Evolutionary conservation across 1,139 yeast genomes (phyloP).

Genomic region (Lodderomyces theae): DNA sequence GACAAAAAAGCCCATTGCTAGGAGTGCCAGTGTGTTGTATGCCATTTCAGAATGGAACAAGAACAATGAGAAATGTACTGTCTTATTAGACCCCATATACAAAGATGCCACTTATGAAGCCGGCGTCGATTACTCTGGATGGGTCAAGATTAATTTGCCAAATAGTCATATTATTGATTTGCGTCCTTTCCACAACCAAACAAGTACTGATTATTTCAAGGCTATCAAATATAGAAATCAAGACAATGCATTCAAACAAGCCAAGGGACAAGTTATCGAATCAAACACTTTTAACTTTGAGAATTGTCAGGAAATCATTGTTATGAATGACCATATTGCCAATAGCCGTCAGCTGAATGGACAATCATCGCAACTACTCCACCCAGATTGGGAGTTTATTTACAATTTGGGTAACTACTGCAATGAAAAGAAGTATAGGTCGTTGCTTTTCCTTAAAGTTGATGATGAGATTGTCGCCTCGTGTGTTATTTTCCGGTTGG

Average conservation of each 20-base stretch:
- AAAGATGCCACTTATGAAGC: slow-evolving; percentile 31
- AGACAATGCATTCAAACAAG: slow-evolving; percentile 29
- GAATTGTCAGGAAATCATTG: slow-evolving; percentile 29
- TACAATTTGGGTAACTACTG: slow-evolving; percentile 25
- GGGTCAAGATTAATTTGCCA: slow-evolving; percentile 35
- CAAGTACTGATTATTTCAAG: slow-evolving; percentile 34
- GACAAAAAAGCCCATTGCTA: slow-evolving; percentile 38
- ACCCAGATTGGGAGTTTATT: slow-evolving; percentile 32
- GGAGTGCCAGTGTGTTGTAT: slow-evolving; percentile 39
- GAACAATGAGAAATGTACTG: slow-evolving; percentile 25
- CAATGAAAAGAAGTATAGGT: slow-evolving; percentile 25
- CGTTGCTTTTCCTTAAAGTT: slow-evolving; percentile 37
- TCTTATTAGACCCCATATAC: slow-evolving; percentile 40
- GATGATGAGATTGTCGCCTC: slow-evolving; percentile 36
- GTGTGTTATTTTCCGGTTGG: slow-evolving; percentile 41
- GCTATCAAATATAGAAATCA: slow-evolving; percentile 41
- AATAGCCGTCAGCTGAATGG: slow-evolving; percentile 33
- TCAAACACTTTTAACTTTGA: slow-evolving; percentile 22
- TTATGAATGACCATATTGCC: slow-evolving; percentile 39
- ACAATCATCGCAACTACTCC: slow-evolving; percentile 34
- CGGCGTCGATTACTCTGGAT: slow-evolving; percentile 38
- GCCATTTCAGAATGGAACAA: slow-evolving; percentile 38
- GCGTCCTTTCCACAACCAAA: slow-evolving; percentile 30
- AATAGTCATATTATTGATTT: slow-evolving; percentile 41
- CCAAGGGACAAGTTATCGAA: slow-evolving; percentile 32